Evolutionary conservation across 1,284 basidiomycete species (phyloP).

Genomic region (Wallemia ichthyophaga): DNA sequence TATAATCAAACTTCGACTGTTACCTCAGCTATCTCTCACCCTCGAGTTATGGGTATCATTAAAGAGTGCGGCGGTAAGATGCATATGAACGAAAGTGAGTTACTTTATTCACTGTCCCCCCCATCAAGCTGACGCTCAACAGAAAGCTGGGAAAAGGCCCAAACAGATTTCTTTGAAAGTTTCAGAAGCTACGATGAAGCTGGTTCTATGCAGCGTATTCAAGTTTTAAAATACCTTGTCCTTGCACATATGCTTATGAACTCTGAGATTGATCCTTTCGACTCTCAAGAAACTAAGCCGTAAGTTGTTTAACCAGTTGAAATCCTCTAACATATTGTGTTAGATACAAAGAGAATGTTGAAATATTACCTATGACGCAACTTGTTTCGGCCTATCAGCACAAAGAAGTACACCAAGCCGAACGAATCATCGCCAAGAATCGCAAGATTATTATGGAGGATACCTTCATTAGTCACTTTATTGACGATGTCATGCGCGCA

Average conservation of each 20-base stretch:
- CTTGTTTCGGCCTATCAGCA: slow-evolving; percentile 86
- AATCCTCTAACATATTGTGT: neutral
- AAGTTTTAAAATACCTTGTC: slow-evolving; percentile 94
- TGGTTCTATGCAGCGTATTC: slow-evolving; percentile 79
- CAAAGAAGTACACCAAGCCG: slow-evolving; percentile 79
- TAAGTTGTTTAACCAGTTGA: slow-evolving; percentile 17
- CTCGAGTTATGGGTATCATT: slow-evolving; percentile 93
- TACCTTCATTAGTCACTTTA: slow-evolving; percentile 66
- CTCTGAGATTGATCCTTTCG: slow-evolving; percentile 94
- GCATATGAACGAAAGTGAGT: slow-evolving; percentile 97
- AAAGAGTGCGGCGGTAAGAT: slow-evolving; percentile 98
- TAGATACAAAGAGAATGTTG: slow-evolving; percentile 80
- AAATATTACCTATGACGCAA: slow-evolving; percentile 94
- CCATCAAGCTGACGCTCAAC: slow-evolving; percentile 2
- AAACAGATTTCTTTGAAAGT: slow-evolving; percentile 93
- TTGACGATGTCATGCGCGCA: slow-evolving; percentile 75
- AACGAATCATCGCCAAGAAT: slow-evolving; percentile 78
- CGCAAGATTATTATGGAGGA: slow-evolving; percentile 82
- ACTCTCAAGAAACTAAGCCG: slow-evolving; percentile 97
- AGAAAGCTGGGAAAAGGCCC: slow-evolving; percentile 89
- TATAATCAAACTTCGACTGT: slow-evolving; percentile 83
- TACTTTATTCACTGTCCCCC: no score
- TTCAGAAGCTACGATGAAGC: slow-evolving; percentile 98
- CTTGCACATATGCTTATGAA: slow-evolving; percentile 95
- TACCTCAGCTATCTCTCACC: slow-evolving; percentile 88